Percentiles rank a stretch among this genome's conserved stretches.
These are phyloP conservation scores for Penicillium cosmopolitanum DNA, from an alignment of 495 filamentous ascomycete species.

Conservation along the genomic window DNA sequence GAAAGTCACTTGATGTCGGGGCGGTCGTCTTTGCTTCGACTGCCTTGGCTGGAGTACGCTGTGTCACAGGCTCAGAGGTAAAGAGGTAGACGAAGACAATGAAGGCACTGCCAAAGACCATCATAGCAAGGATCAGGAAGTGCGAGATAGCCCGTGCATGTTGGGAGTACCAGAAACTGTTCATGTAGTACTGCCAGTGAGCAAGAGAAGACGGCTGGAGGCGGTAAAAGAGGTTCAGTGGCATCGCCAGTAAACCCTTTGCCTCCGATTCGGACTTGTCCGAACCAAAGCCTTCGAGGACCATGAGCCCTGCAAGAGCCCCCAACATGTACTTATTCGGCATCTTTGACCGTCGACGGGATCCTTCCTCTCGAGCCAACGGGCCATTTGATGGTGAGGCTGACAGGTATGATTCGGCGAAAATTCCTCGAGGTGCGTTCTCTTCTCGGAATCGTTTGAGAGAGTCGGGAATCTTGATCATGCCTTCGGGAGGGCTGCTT, in stretches of 20 bases:
- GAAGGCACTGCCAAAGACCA: slow-evolving; percentile 68
- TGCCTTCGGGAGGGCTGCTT: slow-evolving; percentile 52
- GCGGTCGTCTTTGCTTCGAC: slow-evolving; percentile 53
- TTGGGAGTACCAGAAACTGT: slow-evolving; percentile 43
- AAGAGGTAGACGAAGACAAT: slow-evolving; percentile 72
- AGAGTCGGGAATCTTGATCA: slow-evolving; percentile 78
- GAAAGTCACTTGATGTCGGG: slow-evolving; percentile 82
- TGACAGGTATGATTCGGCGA: slow-evolving; percentile 48
- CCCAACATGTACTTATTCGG: slow-evolving; percentile 85
- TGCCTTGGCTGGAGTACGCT: slow-evolving; percentile 30
- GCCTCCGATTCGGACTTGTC: slow-evolving; percentile 63
- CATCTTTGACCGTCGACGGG: slow-evolving; percentile 46
- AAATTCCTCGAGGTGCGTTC: slow-evolving; percentile 42
- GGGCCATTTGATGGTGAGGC: slow-evolving; percentile 24
- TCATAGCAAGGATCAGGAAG: slow-evolving; percentile 58
- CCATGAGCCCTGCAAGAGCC: slow-evolving; percentile 87
- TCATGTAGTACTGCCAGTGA: slow-evolving; percentile 33
- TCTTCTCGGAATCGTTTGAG: slow-evolving; percentile 67
- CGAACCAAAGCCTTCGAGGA: slow-evolving; percentile 71
- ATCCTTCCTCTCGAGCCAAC: slow-evolving; percentile 21
- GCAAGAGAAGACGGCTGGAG: slow-evolving; percentile 29
- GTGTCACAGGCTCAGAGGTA: slow-evolving; percentile 51
- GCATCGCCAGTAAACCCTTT: slow-evolving; percentile 73
- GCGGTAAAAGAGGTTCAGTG: slow-evolving; percentile 55
- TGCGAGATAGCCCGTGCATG: slow-evolving; percentile 48